Percentiles rank a stretch among this genome's conserved stretches.
Conservation (phyloP, 2,329 filamentous ascomycete genomes). For the Cladosporium sp. region DNA sequence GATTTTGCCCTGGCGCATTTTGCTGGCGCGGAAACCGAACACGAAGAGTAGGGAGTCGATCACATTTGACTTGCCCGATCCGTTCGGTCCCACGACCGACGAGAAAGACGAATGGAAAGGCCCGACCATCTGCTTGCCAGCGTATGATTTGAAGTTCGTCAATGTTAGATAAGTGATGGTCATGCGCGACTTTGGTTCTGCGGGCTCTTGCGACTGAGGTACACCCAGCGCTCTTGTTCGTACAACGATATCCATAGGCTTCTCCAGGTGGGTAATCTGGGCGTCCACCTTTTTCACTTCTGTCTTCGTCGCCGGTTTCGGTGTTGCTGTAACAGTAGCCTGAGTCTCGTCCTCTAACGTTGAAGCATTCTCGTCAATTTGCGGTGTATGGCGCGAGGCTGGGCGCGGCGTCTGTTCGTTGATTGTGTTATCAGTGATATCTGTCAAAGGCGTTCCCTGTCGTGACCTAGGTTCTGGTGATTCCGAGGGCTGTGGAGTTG, state of each 20-base stretch:
- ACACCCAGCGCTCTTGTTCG: constrained; percentile 71
- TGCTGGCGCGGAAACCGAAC: constrained; percentile 98
- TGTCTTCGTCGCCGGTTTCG: constrained; percentile 33
- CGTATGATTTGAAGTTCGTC: constrained; percentile 99
- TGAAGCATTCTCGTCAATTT: constrained; percentile 16
- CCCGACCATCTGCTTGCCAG: constrained; percentile 88
- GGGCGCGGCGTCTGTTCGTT: constrained; percentile 55
- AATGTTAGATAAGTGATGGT: constrained; percentile 90
- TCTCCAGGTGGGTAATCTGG: constrained; percentile 74
- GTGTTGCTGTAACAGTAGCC: constrained; percentile 18
- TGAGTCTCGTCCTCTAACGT: constrained; percentile 16
- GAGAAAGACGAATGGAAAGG: constrained; percentile 97
- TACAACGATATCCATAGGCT: constrained; percentile 88
- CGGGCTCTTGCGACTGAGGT: constrained; percentile 65
- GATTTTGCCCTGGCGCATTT: constrained; percentile 98
- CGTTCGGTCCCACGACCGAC: constrained; percentile 95
- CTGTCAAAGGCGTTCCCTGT: constrained; percentile 60
- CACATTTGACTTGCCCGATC: constrained; percentile 97
- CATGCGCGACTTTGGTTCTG: constrained; percentile 75
- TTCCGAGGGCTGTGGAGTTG: constrained; percentile 47
- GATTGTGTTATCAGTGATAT: constrained; percentile 65
- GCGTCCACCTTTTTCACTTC: constrained; percentile 67
- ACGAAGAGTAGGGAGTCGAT: constrained; percentile 97
- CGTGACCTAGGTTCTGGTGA: constrained; percentile 33
- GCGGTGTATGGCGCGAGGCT: constrained; percentile 15